phyloP scores from a whole-genome alignment of 768 basidiomycete genomes.

The Exsudoporus frostii region DNA sequence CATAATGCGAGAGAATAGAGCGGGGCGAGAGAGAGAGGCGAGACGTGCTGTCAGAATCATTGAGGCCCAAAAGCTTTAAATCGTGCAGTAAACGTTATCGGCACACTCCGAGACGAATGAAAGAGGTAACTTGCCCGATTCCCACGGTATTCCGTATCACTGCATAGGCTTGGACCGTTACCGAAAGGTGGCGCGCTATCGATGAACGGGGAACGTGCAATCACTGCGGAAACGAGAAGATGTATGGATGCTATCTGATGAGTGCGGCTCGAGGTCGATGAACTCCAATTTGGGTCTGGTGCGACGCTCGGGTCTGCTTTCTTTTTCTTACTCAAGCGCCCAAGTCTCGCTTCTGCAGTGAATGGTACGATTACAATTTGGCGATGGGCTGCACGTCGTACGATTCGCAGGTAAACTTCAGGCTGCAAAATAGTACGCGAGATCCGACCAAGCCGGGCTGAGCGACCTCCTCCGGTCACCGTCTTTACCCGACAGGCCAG shows the following conservation, averaged over 20 bases:
- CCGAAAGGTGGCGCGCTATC: too few species aligned
- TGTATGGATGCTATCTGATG: too few species aligned
- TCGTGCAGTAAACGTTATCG: slow-evolving; percentile 12
- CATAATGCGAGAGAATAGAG: slow-evolving; percentile 48
- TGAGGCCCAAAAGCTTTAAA: slow-evolving; percentile 17
- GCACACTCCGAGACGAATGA: slow-evolving; percentile 20
- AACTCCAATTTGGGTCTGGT: too few species aligned
- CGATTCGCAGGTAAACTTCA: not conserved
- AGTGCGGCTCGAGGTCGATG: too few species aligned
- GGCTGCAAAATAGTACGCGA: not conserved
- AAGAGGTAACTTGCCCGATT: not conserved
- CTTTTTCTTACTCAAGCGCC: too few species aligned
- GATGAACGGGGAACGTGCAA: too few species aligned
- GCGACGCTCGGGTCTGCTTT: too few species aligned
- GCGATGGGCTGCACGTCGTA: not conserved
- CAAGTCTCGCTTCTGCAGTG: too few species aligned
- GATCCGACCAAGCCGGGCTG: slow-evolving; percentile 1
- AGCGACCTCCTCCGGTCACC: not conserved
- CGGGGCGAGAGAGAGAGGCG: slow-evolving; percentile 37
- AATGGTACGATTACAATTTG: slow-evolving; percentile 1
- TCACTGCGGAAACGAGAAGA: too few species aligned
- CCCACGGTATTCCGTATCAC: too few species aligned
- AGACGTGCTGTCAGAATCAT: slow-evolving; percentile 46
- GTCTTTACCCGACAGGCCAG: not conserved
- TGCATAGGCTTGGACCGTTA: too few species aligned